Conservation (phyloP, 495 filamentous ascomycete genomes). For the Polyplosphaeria fusca region DNA sequence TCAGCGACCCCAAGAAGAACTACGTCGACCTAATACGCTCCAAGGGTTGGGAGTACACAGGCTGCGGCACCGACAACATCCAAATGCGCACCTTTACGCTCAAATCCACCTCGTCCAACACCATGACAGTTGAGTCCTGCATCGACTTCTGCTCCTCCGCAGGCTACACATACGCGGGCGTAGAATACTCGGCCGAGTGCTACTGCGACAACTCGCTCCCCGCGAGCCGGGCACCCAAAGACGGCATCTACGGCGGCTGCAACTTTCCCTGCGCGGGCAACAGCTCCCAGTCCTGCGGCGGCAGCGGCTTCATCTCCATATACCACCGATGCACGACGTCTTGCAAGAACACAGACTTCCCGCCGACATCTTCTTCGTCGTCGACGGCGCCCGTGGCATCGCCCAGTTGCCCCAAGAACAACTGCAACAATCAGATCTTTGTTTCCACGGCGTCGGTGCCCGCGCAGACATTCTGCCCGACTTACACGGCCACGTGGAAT, state of each 20-base stretch:
- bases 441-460: conserved; percentile 3
- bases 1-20: conserved; percentile 32
- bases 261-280: conserved; percentile 37
- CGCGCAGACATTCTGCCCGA: conserved; percentile 12
- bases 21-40: conserved; percentile 34
- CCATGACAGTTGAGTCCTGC: conserved; percentile 62
- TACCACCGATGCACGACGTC: conserved; percentile 35
- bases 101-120: conserved; percentile 47
- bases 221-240: conserved; percentile 9
- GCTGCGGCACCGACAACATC: conserved; percentile 57
- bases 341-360: conserved; percentile 31
- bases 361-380: neutral
- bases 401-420: neutral
- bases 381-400: conserved; percentile 9
- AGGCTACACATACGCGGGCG: conserved; percentile 57
- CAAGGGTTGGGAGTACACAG: conserved; percentile 59
- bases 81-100: conserved; percentile 59
- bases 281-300: conserved; percentile 35
- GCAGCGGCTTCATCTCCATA: conserved; percentile 29
- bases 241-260: conserved; percentile 35
- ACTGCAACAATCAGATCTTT: neutral
- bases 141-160: conserved; percentile 51
- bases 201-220: conserved; percentile 56
- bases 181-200: conserved; percentile 65
- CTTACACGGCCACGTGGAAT: conserved; percentile 7